Evolutionary conservation across 169 alveolate genomes (phyloP).

Genomic region (Besnoitia besnoiti): DNA sequence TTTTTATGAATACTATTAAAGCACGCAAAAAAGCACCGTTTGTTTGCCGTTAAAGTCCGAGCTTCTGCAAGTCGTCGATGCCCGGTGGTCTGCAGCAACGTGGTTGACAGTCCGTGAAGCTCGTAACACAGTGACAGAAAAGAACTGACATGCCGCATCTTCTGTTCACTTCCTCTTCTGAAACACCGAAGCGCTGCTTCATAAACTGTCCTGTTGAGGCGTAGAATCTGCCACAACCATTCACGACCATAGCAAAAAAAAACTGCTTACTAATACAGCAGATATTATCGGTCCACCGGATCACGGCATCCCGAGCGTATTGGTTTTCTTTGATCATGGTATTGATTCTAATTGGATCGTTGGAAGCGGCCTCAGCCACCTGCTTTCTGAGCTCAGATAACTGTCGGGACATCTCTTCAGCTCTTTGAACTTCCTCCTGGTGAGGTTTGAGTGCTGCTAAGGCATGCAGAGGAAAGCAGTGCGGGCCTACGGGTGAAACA

Average conservation of each 20-base stretch:
- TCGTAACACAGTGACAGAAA: neutral
- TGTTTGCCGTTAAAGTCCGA: neutral
- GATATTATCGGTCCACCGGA: slow-evolving; percentile 62
- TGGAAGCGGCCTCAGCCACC: neutral
- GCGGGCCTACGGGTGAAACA: neutral
- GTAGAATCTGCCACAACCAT: neutral
- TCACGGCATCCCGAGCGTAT: slow-evolving; percentile 39
- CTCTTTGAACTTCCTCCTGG: neutral
- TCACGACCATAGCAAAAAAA: neutral
- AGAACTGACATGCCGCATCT: slow-evolving; percentile 44
- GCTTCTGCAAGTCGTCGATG: neutral
- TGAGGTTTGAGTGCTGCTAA: too few relatives aligned
- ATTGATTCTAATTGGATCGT: slow-evolving; percentile 7
- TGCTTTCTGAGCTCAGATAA: neutral
- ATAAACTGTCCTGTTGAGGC: slow-evolving; percentile 48
- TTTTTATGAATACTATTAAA: too few relatives aligned
- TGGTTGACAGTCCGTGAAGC: too few relatives aligned
- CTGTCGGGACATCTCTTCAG: neutral
- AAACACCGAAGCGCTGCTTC: slow-evolving; percentile 31
- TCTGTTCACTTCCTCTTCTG: slow-evolving; percentile 49
- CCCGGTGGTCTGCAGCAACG: neutral
- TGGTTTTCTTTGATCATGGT: slow-evolving; percentile 25
- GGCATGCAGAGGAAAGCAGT: too few relatives aligned
- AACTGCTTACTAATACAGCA: slow-evolving; percentile 35
- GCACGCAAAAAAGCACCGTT: neutral